A percentile compares a stretch with the other conserved stretches of the same genome.
These are phyloP conservation scores for Artemisia annua DNA, from an alignment of 129 eudicot species.

Conservation along the genomic window DNA sequence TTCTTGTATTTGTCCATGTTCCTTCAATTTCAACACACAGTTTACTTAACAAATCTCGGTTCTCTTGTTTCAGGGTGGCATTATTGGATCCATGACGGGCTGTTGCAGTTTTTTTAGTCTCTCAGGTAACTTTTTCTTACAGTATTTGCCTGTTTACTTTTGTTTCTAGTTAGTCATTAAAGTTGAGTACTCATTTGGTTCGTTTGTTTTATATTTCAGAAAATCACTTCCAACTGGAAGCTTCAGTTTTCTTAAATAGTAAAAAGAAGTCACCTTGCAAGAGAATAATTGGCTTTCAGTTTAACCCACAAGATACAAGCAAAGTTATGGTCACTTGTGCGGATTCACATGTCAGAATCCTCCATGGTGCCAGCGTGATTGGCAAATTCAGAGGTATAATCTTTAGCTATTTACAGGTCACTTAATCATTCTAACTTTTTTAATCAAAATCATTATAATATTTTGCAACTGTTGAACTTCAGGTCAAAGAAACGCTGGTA, in stretches of 20 bases:
- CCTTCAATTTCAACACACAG: background rate
- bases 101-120: constrained; percentile 63
- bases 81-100: constrained; percentile 71
- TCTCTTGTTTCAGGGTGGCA: constrained; percentile 59
- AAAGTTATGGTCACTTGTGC: constrained; percentile 90
- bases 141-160: background rate
- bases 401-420: background rate
- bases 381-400: constrained; percentile 70
- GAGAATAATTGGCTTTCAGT: constrained; percentile 89
- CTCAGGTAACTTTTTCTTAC: constrained; percentile 42
- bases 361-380: constrained; percentile 58
- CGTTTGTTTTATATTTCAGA: constrained; percentile 40
- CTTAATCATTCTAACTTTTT: background rate
- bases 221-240: constrained; percentile 68
- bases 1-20: background rate
- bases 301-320: constrained; percentile 71
- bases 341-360: constrained; percentile 78
- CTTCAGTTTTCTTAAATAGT: constrained; percentile 50
- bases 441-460: background rate
- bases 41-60: background rate
- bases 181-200: no score
- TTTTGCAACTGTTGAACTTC: background rate
- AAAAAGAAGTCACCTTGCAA: constrained; percentile 80
- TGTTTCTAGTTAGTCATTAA: background rate
- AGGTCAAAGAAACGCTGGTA: constrained; percentile 66